Evolutionary conservation across 2,329 filamentous ascomycete species (phyloP).

Genomic region (Elsinoe arachidis): DNA sequence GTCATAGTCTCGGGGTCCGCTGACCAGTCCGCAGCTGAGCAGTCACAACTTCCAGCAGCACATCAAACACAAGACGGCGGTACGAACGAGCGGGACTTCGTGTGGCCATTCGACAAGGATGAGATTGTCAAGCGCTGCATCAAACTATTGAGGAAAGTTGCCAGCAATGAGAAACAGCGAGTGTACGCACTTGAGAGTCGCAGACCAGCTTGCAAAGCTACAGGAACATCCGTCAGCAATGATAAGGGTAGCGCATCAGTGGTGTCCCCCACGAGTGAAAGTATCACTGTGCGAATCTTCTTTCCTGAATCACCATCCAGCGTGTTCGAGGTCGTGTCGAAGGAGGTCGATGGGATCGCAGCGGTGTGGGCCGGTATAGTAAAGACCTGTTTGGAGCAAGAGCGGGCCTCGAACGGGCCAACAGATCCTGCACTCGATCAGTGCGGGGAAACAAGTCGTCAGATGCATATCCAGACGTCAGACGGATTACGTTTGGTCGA

Average conservation of each 20-base stretch:
- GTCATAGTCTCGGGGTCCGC: neutral
- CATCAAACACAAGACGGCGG: neutral
- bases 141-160: conserved; percentile 48
- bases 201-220: conserved; percentile 43
- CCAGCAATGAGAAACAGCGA: conserved; percentile 51
- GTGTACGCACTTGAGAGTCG: conserved; percentile 50
- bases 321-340: too few species aligned
- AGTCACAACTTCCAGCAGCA: neutral
- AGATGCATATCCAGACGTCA: conserved; percentile 9
- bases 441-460: too few species aligned
- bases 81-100: conserved; percentile 28
- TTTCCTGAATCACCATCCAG: too few species aligned
- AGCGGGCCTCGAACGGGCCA: too few species aligned
- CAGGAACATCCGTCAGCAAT: conserved; percentile 29
- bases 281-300: too few species aligned
- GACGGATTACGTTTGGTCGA: neutral
- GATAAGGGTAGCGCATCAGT: conserved; percentile 25
- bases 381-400: too few species aligned
- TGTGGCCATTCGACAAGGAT: conserved; percentile 48
- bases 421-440: too few species aligned
- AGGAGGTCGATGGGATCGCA: too few species aligned
- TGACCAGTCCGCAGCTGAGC: neutral
- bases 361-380: too few species aligned
- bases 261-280: neutral
- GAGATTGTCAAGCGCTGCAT: conserved; percentile 51